Conservation (phyloP, 1,139 yeast genomes). For the Candida sp. region DNA sequence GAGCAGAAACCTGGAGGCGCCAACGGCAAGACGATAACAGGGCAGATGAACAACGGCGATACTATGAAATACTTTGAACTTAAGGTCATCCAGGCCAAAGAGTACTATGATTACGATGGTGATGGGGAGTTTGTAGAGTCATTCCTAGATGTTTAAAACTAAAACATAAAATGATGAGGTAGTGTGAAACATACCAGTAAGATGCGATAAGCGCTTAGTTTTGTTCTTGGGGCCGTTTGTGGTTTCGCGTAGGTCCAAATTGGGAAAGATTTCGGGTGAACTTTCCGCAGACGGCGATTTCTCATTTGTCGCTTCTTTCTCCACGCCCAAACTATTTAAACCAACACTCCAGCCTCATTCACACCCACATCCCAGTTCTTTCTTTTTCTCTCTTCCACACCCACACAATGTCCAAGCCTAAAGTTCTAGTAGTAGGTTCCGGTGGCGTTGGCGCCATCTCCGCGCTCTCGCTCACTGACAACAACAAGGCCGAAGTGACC, state of each 20-base stretch:
- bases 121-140: conserved; percentile 22
- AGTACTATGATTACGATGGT: conserved; percentile 29
- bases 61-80: conserved; percentile 48
- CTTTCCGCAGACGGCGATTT: background rate
- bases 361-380: background rate
- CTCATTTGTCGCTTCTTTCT: too few species aligned
- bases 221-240: background rate
- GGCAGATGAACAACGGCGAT: conserved; percentile 39
- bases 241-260: background rate
- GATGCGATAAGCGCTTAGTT: background rate
- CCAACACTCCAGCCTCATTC: too few species aligned
- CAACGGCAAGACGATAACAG: conserved; percentile 15
- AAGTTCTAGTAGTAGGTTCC: conserved; percentile 44
- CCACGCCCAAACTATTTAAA: too few species aligned
- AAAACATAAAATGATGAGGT: too few species aligned
- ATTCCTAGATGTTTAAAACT: conserved; percentile 3
- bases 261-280: background rate
- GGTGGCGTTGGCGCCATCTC: conserved; percentile 75
- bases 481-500: conserved; percentile 56
- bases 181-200: too few species aligned
- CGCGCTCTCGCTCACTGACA: conserved; percentile 57
- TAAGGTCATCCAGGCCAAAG: conserved; percentile 39
- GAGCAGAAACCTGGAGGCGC: conserved; percentile 6
- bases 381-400: background rate
- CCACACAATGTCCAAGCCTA: conserved; percentile 20